Percentiles rank a stretch among this genome's conserved stretches.
phyloP scores from a whole-genome alignment of 2,329 filamentous ascomycete genomes.

The Penicillium sp. region DNA sequence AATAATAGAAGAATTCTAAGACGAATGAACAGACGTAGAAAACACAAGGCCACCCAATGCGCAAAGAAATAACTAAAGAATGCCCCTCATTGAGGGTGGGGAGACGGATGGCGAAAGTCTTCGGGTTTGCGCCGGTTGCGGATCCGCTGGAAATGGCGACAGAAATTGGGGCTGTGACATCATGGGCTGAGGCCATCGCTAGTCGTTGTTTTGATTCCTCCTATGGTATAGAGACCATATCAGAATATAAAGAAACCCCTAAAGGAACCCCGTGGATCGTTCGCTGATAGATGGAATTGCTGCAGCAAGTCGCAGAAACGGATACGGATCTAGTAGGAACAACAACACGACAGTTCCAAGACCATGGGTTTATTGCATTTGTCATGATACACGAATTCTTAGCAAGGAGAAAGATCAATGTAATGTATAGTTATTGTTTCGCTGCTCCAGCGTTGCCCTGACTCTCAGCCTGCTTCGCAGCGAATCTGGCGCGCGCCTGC shows the following conservation, averaged over 20 bases:
- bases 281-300: no score
- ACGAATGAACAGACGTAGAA: constrained; percentile 8
- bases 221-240: background rate
- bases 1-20: background rate
- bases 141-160: constrained; percentile 21
- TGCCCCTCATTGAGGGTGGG: background rate
- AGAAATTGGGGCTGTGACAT: constrained; percentile 21
- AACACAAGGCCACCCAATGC: background rate
- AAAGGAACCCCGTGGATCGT: no score
- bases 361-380: background rate
- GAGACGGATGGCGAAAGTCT: background rate
- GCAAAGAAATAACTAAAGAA: constrained; percentile 4
- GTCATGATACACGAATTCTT: constrained; percentile 3
- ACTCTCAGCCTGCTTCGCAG: constrained; percentile 43
- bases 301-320: no score
- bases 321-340: no score
- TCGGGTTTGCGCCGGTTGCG: constrained; percentile 13
- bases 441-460: constrained; percentile 23
- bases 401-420: background rate
- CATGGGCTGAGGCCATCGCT: constrained; percentile 3
- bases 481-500: constrained; percentile 62
- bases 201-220: background rate
- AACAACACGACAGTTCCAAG: no score
- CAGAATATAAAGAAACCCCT: no score
- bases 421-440: constrained; percentile 12